phyloP scores from a whole-genome alignment of 805 yeast genomes.

The Torulaspora gathmanii region DNA sequence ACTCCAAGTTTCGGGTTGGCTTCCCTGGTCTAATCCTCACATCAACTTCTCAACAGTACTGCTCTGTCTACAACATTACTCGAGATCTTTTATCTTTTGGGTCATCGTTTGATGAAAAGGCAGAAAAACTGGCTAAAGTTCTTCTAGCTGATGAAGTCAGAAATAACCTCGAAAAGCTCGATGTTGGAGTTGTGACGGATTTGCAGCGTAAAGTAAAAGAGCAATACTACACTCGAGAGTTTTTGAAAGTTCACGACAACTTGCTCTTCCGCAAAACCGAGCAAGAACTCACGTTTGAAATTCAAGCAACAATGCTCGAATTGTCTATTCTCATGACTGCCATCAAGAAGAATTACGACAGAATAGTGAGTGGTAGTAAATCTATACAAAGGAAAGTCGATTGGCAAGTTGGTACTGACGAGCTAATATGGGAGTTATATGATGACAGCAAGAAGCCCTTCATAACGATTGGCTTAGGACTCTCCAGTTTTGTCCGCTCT shows the following conservation, averaged over 20 bases:
- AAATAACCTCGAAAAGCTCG: conserved; percentile 30
- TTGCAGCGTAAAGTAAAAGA: conserved; percentile 43
- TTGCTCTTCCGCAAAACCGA: conserved; percentile 36
- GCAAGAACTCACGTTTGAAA: conserved; percentile 36
- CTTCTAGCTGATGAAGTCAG: conserved; percentile 51
- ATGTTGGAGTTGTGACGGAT: conserved; percentile 46
- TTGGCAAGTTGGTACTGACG: conserved; percentile 49
- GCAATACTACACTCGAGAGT: conserved; percentile 40
- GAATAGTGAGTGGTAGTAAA: conserved; percentile 23
- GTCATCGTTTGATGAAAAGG: conserved; percentile 38
- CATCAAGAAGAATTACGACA: conserved; percentile 35
- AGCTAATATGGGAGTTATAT: conserved; percentile 54
- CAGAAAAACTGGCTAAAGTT: conserved; percentile 47
- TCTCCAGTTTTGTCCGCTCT: conserved; percentile 44
- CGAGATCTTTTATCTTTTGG: conserved; percentile 41
- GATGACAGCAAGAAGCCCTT: conserved; percentile 47
- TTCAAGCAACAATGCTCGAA: conserved; percentile 38
- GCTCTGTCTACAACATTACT: conserved; percentile 46
- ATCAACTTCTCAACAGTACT: conserved; percentile 55
- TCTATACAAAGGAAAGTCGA: conserved; percentile 35
- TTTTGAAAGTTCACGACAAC: conserved; percentile 38
- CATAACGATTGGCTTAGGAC: conserved; percentile 49
- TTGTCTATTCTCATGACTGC: conserved; percentile 43
- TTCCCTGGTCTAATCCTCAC: conserved; percentile 48
- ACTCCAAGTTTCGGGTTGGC: conserved; percentile 34